Base-by-base conservation (phyloP, 345 rosid species). In the Brassica napus region DNA sequence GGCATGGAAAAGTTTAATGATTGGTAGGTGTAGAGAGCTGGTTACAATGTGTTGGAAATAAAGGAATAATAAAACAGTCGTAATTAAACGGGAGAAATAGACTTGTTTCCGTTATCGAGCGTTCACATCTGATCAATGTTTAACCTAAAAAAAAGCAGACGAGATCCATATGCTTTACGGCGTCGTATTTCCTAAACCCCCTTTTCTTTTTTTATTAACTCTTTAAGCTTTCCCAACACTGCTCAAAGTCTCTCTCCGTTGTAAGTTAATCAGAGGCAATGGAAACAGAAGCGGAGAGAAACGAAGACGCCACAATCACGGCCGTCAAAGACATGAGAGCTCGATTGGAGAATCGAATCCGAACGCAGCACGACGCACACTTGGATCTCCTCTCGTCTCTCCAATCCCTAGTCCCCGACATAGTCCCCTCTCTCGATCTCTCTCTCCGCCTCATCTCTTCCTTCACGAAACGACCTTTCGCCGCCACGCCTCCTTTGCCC, bases 351-450 rank as follows among this genome's bases (percentile, higher is more conserved):
- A 82, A 89, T 73, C 90, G 98, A 74, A 91, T 91, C 21, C 85
- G 81, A 63, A 79, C 87, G 49, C 89, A 83, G 24, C 93, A 85
- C 77, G 71, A 74, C 6, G 80, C 97, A 76, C 97, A 91, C 35
- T 80, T 91, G 8, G 84, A 87, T 52, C 88, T 93, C 10, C 83
- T 93, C 11, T 84, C 98, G 0, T 88, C 99, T 1, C 92, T 91
- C 44, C 97, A 87, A 76, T 34, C 86, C 71, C 18, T 83, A 65
- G 86, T 89, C 71, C 94, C 99, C 9, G 66, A 89, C 64, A 81
- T 93, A 52, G 88, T 92, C 63, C 85, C 97, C 26, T 86, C 93
- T 15, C 84, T 93, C 72, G 98, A 95, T 76, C 87, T 91, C 76
- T 89, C 97, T 2, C 93, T 91, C 68, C 83, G 73, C 26, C 71